A percentile compares a stretch with the other conserved stretches of the same genome.
These are phyloP conservation scores for Pyrenophora seminiperda DNA, from an alignment of 2,329 filamentous ascomycete genomes.

Conservation along the genomic window DNA sequence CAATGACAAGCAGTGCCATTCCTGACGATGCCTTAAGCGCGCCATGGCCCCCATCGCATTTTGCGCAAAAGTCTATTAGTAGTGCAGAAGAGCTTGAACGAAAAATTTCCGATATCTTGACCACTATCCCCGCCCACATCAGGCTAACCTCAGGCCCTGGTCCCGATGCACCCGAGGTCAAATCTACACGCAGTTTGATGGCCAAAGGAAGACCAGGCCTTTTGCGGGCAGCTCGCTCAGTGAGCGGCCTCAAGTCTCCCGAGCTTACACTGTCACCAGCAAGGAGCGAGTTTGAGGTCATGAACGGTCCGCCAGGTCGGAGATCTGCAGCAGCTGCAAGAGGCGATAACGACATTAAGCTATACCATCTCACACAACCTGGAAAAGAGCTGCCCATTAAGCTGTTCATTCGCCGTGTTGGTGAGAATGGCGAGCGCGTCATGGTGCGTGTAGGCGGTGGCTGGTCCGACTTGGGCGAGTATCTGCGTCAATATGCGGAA, in stretches of 20 bases:
- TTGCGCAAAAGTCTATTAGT: conserved; percentile 33
- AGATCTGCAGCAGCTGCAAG: conserved; percentile 32
- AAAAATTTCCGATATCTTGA: conserved; percentile 79
- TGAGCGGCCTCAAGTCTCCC: conserved; percentile 42
- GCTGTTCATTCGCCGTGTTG: conserved; percentile 89
- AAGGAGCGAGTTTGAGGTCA: conserved; percentile 40
- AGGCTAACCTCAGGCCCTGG: conserved; percentile 61
- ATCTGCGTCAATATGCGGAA: conserved; percentile 87
- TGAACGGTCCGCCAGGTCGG: conserved; percentile 34
- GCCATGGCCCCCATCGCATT: conserved; percentile 46
- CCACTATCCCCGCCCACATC: conserved; percentile 78
- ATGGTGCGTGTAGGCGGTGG: conserved; percentile 98
- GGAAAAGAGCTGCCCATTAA: conserved; percentile 89
- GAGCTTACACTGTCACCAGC: conserved; percentile 47
- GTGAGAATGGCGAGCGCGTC: conserved; percentile 85
- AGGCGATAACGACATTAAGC: conserved; percentile 71
- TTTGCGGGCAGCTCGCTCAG: conserved; percentile 41
- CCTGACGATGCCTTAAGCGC: conserved; percentile 19
- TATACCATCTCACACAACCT: conserved; percentile 87
- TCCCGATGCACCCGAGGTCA: conserved; percentile 40
- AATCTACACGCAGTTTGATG: conserved; percentile 32
- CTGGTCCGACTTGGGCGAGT: conserved; percentile 97
- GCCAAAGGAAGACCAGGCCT: conserved; percentile 39
- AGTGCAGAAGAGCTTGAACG: conserved; percentile 70
- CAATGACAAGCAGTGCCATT: conserved; percentile 48